Conservation (phyloP, 2,329 filamentous ascomycete species). For the Colletotrichum noveboracense region DNA sequence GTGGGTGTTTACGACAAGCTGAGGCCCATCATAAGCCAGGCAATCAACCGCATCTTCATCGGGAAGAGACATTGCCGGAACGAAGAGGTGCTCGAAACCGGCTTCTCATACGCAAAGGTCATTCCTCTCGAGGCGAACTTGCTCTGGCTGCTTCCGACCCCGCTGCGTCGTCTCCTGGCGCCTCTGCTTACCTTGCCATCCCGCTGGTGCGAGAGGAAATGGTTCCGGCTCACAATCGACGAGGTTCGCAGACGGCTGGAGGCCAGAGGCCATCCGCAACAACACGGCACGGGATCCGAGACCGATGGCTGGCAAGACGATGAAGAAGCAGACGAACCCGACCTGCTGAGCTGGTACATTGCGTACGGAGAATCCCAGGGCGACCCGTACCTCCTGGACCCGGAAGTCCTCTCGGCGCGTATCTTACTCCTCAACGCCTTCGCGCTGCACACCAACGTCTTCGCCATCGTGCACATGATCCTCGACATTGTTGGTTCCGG, state of each 20-base stretch:
- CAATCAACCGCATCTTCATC: slow-evolving; percentile 2
- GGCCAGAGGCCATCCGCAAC: background rate
- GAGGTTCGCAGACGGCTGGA: background rate
- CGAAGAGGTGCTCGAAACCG: background rate
- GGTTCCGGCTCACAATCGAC: background rate
- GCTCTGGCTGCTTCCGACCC: background rate
- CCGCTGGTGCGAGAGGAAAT: background rate
- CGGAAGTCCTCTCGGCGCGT: slow-evolving; percentile 29
- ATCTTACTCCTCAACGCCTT: slow-evolving; percentile 23
- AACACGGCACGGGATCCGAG: background rate
- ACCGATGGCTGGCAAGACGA: background rate
- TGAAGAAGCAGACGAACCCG: background rate
- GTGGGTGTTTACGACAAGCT: background rate
- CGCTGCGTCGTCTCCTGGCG: background rate
- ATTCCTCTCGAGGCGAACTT: slow-evolving; percentile 1
- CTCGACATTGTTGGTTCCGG: slow-evolving; percentile 24
- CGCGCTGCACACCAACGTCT: slow-evolving; percentile 40
- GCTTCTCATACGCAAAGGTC: background rate
- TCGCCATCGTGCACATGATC: slow-evolving; percentile 40
- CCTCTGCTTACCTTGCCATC: background rate
- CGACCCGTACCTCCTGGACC: slow-evolving; percentile 28
- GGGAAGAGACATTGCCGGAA: background rate
- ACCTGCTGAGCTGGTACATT: background rate
- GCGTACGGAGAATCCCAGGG: slow-evolving; percentile 6
- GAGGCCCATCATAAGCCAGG: background rate